Evolutionary conservation across 2,329 filamentous ascomycete genomes (phyloP).

Genomic region (Aspergillus sp.): DNA sequence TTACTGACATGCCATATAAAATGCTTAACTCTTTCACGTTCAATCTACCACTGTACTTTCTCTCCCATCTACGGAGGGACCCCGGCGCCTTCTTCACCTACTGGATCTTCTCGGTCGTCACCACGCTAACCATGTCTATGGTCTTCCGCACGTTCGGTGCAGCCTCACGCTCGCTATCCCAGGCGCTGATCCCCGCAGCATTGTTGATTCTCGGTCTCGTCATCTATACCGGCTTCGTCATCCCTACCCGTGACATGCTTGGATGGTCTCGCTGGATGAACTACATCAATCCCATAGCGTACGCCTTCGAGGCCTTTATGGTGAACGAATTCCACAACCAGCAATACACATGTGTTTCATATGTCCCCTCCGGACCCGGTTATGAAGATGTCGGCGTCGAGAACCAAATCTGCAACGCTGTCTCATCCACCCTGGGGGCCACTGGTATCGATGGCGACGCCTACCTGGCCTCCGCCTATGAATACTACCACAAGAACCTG

Average conservation of each 20-base stretch:
- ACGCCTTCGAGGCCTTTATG: conserved; percentile 76
- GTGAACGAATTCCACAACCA: conserved; percentile 73
- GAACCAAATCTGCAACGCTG: conserved; percentile 54
- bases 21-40: conserved; percentile 70
- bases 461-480: conserved; percentile 55
- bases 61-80: conserved; percentile 75
- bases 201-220: conserved; percentile 41
- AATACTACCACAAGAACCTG: conserved; percentile 57
- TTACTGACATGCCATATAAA: conserved; percentile 83
- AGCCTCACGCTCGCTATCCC: conserved; percentile 64
- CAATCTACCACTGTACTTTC: conserved; percentile 81
- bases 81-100: conserved; percentile 82
- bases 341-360: conserved; percentile 51
- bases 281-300: conserved; percentile 73
- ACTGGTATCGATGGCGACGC: conserved; percentile 57
- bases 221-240: conserved; percentile 48
- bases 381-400: conserved; percentile 33
- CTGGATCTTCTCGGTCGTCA: conserved; percentile 70
- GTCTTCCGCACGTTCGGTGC: conserved; percentile 70
- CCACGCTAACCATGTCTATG: conserved; percentile 79
- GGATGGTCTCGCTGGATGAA: conserved; percentile 78
- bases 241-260: conserved; percentile 60
- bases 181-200: conserved; percentile 54
- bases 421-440: conserved; percentile 57
- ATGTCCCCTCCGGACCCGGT: conserved; percentile 35